Evolutionary conservation across 306 rosid species (phyloP).

Genomic region (Canavalia ensiformis): DNA sequence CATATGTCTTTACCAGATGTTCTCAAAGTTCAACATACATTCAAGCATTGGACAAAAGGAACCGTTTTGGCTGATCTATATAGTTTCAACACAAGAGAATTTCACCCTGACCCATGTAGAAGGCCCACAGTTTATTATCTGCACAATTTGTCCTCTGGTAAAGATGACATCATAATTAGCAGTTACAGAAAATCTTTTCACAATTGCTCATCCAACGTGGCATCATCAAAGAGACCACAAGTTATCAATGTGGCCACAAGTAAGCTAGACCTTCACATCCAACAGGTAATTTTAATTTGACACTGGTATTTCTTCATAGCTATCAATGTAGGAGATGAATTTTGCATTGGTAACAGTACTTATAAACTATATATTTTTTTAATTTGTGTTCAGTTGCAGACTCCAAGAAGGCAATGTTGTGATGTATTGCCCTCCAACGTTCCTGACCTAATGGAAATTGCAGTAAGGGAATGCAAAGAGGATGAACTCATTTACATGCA

Average conservation of each 20-base stretch:
- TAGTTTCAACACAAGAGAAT: constrained; percentile 52
- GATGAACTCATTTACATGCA: constrained; percentile 72
- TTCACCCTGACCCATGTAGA: constrained; percentile 61
- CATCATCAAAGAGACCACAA: constrained; percentile 57
- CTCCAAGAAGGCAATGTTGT: constrained; percentile 84
- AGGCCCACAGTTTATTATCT: constrained; percentile 69
- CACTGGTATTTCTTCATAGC: neutral
- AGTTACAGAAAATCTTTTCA: constrained; percentile 52
- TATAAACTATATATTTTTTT: neutral
- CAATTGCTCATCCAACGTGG: constrained; percentile 61
- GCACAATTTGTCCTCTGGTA: constrained; percentile 45
- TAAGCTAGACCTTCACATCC: constrained; percentile 58
- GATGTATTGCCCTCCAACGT: constrained; percentile 57
- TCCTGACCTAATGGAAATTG: constrained; percentile 56
- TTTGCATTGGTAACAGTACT: constrained; percentile 13
- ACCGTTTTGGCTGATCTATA: constrained; percentile 41
- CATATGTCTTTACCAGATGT: constrained; percentile 60
- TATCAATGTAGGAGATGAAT: neutral
- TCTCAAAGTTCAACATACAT: constrained; percentile 60
- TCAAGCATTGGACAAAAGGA: constrained; percentile 56
- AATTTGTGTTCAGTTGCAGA: constrained; percentile 63
- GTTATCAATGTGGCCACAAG: constrained; percentile 62
- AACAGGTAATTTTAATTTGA: constrained; percentile 55
- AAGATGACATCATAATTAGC: constrained; percentile 49
- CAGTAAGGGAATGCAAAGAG: constrained; percentile 73